phyloP scores from a whole-genome alignment of 257 asterid species.

The Sherardia arvensis region DNA sequence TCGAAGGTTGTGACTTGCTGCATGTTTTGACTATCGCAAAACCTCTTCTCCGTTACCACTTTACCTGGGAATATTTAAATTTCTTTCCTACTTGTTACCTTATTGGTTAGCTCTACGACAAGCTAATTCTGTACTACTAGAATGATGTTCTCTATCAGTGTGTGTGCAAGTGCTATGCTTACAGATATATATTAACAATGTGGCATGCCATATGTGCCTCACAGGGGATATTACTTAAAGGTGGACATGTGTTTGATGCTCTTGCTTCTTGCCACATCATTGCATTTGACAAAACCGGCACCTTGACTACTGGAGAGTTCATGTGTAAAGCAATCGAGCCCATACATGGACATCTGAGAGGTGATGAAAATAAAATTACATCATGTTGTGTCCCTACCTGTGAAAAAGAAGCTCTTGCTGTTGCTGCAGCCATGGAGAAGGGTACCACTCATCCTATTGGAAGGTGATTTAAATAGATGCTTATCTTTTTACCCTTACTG shows the following conservation, averaged over 20 bases:
- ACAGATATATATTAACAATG: neutral
- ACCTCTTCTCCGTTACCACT: neutral
- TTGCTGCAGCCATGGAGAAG: slow-evolving; percentile 98
- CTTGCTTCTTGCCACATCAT: slow-evolving; percentile 88
- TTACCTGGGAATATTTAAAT: neutral
- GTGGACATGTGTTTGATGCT: slow-evolving; percentile 92
- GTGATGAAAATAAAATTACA: slow-evolving; percentile 27
- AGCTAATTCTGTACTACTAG: neutral
- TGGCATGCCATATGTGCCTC: slow-evolving; percentile 1
- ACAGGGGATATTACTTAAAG: slow-evolving; percentile 96
- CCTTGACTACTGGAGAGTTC: slow-evolving; percentile 95
- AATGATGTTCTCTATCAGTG: neutral
- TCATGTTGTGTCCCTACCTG: slow-evolving; percentile 89
- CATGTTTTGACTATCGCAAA: neutral
- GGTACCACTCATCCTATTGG: slow-evolving; percentile 99
- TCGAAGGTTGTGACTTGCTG: neutral
- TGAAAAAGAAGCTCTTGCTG: slow-evolving; percentile 97
- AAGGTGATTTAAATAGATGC: slow-evolving; percentile 37
- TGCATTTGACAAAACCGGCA: slow-evolving; percentile 99
- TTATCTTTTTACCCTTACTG: neutral
- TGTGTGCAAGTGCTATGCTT: neutral
- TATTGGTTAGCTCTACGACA: neutral
- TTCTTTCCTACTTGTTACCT: neutral
- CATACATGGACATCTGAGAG: slow-evolving; percentile 68
- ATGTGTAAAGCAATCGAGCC: slow-evolving; percentile 99